Percentiles rank a stretch among this genome's conserved stretches.
Evolutionary conservation across 2,329 filamentous ascomycete species (phyloP).

Genomic region (Aspergillus tubingensis): DNA sequence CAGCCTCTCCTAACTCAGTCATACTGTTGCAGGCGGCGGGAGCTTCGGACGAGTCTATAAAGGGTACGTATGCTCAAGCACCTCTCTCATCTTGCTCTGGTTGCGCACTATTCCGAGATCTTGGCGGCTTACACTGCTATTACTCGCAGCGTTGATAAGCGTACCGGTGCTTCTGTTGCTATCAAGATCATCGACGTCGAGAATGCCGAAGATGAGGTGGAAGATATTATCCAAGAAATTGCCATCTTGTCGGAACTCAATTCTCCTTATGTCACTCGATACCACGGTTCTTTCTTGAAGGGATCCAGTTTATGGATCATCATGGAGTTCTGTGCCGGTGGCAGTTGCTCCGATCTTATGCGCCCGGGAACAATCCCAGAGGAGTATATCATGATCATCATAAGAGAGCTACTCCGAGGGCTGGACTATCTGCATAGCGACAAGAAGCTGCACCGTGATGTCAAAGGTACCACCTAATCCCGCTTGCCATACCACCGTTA

Average conservation of each 20-base stretch:
- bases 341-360: conserved; percentile 93
- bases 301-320: conserved; percentile 98
- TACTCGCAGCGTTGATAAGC: conserved; percentile 74
- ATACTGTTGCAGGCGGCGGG: conserved; percentile 69
- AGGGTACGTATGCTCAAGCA: conserved; percentile 60
- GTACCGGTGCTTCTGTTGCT: conserved; percentile 87
- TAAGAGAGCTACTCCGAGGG: conserved; percentile 84
- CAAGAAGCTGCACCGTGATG: conserved; percentile 93
- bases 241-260: conserved; percentile 94
- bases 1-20: conserved; percentile 17
- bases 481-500: not conserved
- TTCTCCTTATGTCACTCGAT: conserved; percentile 95
- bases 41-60: conserved; percentile 99
- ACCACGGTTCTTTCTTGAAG: conserved; percentile 95
- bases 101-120: not conserved
- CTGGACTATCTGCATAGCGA: conserved; percentile 92
- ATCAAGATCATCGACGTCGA: conserved; percentile 99
- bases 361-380: conserved; percentile 89
- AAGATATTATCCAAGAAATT: conserved; percentile 99
- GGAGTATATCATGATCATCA: conserved; percentile 95
- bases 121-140: conserved; percentile 7
- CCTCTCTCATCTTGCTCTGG: conserved; percentile 4
- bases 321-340: conserved; percentile 98
- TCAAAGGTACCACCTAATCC: conserved; percentile 69
- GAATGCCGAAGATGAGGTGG: conserved; percentile 97